These are phyloP conservation scores for Leccinum uliginosum DNA, from an alignment of 768 basidiomycete species.

Conservation along the genomic window DNA sequence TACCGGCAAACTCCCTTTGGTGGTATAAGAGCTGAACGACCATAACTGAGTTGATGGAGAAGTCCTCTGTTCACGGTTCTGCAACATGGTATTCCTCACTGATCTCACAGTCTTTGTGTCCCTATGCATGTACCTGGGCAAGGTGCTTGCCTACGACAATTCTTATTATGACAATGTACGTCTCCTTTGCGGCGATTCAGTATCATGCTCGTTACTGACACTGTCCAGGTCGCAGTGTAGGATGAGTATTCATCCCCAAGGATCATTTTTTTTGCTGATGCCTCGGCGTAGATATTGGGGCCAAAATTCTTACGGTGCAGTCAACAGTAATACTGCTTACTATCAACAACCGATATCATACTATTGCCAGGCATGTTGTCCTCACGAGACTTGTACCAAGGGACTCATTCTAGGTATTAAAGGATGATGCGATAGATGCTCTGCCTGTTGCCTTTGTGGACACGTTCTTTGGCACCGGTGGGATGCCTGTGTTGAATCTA, in stretches of 20 bases:
- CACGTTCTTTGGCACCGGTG: slow-evolving; percentile 61
- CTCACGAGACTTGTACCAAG: background rate
- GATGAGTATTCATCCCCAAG: slow-evolving; percentile 10
- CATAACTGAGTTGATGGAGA: background rate
- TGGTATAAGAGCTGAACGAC: slow-evolving; percentile 17
- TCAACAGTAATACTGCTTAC: slow-evolving; percentile 44
- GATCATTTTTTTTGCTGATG: background rate
- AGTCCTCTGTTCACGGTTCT: background rate
- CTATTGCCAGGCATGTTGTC: slow-evolving; percentile 52
- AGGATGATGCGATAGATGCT: slow-evolving; percentile 66
- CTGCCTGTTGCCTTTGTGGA: slow-evolving; percentile 68
- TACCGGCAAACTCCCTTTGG: background rate
- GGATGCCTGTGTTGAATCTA: slow-evolving; percentile 60
- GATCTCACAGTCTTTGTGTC: slow-evolving; percentile 1
- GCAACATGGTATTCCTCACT: slow-evolving; percentile 10
- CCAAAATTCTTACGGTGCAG: slow-evolving; percentile 70
- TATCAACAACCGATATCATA: slow-evolving; percentile 59
- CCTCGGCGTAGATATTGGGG: slow-evolving; percentile 57
- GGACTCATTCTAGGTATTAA: slow-evolving; percentile 4
- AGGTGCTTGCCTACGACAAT: slow-evolving; percentile 47
- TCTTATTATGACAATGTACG: slow-evolving; percentile 60
- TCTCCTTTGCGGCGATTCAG: slow-evolving; percentile 2
- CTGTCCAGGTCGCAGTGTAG: slow-evolving; percentile 52
- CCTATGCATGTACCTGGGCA: slow-evolving; percentile 8
- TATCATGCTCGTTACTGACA: slow-evolving; percentile 2